Evolutionary conservation across 257 asterid genomes (phyloP), one percentile per base, ranked within the genome.

Genomic region (Gentiana dahurica): DNA sequence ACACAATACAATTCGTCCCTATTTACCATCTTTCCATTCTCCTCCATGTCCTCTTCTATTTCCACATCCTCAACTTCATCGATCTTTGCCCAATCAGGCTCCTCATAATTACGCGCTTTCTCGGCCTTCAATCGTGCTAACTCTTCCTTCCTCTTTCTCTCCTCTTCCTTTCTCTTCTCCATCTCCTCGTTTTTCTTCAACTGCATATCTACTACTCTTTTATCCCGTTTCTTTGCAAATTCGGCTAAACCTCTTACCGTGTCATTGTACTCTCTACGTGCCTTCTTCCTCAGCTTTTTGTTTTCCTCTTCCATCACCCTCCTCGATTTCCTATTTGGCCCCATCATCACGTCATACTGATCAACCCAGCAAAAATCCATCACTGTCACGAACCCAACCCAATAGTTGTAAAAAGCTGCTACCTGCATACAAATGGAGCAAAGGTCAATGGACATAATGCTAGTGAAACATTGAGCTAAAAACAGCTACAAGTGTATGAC

Each of bases 281-380:
- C 97, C 68, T 85, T 87, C 57, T 85, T 91, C 75, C 98, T 87
- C 73, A 81, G 57, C 68, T 91, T 91, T 76, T 81, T 91, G 76
- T 91, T 91, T 72, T 91, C 95, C 2, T 91, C 98, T 73, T 87
- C 97, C 94, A 91, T 83, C 53, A 81, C 57, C 76, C 97, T 80
- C 79, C 90, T 81, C 1, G 84, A 78, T 79, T 81, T 91, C 74
- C 98, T 80, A 75, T 85, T 81, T 13, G 70, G 79, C 46, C 95
- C 97, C 24, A 93, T 77, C 95, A 78, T 85, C 34, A 68, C 94
- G 71, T 79, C 95, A 73, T 81, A 83, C 68, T 87, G 83, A 69
- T 91, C 95, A 12, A 61, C 95, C 96, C 96, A 91, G 67, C 85
- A 85, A 75, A 81, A 91, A 59, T 92, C 99, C 84, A 92, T 74